Conservation (phyloP, 352 stramenopile species). For the Pythium volutum region DNA sequence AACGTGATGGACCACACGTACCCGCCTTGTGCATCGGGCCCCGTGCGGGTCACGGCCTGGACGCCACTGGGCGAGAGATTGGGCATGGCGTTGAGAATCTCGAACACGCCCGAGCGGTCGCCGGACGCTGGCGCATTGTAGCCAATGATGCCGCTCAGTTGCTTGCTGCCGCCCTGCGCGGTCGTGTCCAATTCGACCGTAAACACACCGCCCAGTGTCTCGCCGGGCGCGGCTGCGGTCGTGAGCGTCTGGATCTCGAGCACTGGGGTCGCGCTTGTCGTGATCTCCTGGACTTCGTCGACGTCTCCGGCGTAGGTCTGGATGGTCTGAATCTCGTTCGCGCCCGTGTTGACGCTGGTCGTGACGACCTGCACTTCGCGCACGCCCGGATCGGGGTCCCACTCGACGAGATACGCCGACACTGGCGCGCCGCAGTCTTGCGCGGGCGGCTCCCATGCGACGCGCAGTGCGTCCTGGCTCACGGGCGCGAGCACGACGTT, state of each 20-base stretch:
- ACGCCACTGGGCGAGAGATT: conserved; percentile 65
- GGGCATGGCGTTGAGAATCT: conserved; percentile 80
- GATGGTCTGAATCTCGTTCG: conserved; percentile 94
- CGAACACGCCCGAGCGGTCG: conserved; percentile 44
- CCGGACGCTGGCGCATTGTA: conserved; percentile 64
- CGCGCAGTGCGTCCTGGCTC: conserved; percentile 64
- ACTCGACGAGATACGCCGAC: conserved; percentile 86
- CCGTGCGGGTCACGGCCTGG: conserved; percentile 53
- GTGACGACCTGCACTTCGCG: conserved; percentile 88
- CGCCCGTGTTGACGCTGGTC: conserved; percentile 75
- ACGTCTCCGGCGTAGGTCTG: conserved; percentile 81
- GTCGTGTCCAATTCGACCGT: conserved; percentile 91
- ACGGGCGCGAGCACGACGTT: conserved; percentile 66
- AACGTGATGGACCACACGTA: conserved; percentile 94
- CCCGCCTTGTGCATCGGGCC: conserved; percentile 75
- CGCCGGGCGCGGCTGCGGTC: conserved; percentile 74
- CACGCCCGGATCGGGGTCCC: conserved; percentile 88
- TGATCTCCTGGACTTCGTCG: conserved; percentile 88
- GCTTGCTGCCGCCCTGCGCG: conserved; percentile 72
- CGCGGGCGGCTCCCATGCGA: conserved; percentile 71
- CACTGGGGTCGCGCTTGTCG: conserved; percentile 56
- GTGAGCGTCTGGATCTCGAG: conserved; percentile 85
- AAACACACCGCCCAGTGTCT: conserved; percentile 87
- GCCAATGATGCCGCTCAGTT: conserved; percentile 91
- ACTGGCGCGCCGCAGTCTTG: conserved; percentile 74